A percentile compares a stretch with the other conserved stretches of the same genome.
Conservation (phyloP, 495 filamentous ascomycete species). For the Talaromyces ruber region DNA sequence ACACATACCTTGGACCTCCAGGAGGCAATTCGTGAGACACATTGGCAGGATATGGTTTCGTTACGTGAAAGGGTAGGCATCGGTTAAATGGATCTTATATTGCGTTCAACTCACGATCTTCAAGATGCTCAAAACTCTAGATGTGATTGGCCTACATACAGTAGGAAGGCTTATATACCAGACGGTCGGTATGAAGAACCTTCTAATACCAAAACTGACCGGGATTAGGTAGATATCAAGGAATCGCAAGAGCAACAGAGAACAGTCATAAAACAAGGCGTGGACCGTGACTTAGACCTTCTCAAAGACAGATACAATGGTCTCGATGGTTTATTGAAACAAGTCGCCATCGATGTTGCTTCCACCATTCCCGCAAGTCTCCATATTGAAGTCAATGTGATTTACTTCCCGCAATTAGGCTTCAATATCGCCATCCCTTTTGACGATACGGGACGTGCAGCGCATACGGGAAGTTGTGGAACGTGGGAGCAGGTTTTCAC, state of each 20-base stretch:
- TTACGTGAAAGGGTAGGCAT: constrained; percentile 50
- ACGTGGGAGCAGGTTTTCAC: constrained; percentile 75
- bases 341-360: constrained; percentile 54
- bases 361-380: constrained; percentile 52
- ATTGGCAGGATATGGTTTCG: constrained; percentile 41
- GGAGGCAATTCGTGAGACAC: constrained; percentile 54
- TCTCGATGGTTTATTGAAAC: constrained; percentile 60
- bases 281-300: constrained; percentile 69
- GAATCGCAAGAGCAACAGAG: constrained; percentile 64
- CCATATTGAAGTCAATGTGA: constrained; percentile 60
- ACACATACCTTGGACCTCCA: constrained; percentile 61
- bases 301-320: constrained; percentile 73
- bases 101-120: constrained; percentile 9
- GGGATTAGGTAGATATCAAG: constrained; percentile 68
- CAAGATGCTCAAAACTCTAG: constrained; percentile 33
- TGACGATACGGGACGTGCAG: constrained; percentile 49
- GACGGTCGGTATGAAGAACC: constrained; percentile 29
- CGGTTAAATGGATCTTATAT: neutral
- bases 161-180: constrained; percentile 64
- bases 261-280: constrained; percentile 62
- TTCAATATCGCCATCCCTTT: constrained; percentile 74
- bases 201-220: neutral
- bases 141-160: constrained; percentile 44
- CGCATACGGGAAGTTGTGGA: constrained; percentile 54
- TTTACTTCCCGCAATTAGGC: constrained; percentile 86